These are phyloP conservation scores for Pilatotrama ljubarskyi DNA, from an alignment of 768 basidiomycete species.

Conservation along the genomic window DNA sequence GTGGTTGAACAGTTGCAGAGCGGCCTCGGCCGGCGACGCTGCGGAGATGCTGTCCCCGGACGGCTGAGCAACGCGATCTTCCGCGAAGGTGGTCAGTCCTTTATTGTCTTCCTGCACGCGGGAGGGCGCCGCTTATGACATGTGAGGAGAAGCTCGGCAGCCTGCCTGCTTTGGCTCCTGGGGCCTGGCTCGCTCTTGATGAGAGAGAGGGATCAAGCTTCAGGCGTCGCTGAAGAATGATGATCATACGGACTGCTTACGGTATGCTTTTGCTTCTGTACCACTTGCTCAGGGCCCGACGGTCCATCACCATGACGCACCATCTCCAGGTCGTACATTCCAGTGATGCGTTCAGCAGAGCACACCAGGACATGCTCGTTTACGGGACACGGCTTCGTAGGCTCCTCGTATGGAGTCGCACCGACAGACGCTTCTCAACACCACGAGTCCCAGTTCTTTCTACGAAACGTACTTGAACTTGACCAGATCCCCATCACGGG, in stretches of 20 bases:
- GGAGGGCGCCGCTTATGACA: background rate
- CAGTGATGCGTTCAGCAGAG: no score
- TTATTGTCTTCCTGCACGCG: slow-evolving; percentile 13
- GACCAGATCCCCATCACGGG: background rate
- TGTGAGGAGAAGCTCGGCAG: background rate
- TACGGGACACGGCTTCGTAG: no score
- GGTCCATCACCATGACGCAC: background rate
- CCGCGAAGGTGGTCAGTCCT: slow-evolving; percentile 16
- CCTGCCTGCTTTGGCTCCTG: background rate
- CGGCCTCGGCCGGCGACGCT: background rate
- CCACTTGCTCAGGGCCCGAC: background rate
- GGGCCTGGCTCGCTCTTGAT: background rate
- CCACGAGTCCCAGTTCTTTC: no score
- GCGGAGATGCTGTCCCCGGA: background rate
- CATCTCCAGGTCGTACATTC: no score
- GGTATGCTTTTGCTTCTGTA: background rate
- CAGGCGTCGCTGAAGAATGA: slow-evolving; percentile 6
- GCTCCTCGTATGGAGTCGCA: no score
- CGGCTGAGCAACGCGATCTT: background rate
- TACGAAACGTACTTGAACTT: no score
- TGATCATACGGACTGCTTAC: background rate
- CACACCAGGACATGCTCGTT: no score
- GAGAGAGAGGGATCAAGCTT: background rate
- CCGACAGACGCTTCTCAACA: no score
- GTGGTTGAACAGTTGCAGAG: slow-evolving; percentile 3